Evolutionary conservation across 768 basidiomycete genomes (phyloP).

Genomic region (Rhodotorula toruloides): DNA sequence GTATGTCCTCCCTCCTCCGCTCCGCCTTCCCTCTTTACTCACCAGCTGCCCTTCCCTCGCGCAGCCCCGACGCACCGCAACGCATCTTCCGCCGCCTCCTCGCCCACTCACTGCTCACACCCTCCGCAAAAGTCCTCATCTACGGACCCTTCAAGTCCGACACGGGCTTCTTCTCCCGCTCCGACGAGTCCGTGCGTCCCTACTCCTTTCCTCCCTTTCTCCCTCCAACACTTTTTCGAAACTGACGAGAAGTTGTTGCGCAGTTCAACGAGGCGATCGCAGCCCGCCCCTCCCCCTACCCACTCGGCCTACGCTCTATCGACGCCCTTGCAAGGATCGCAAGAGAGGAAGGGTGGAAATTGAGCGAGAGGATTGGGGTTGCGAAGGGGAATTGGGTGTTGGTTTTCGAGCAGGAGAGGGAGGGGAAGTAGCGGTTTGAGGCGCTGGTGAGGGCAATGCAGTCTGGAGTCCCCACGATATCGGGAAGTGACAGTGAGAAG

Average conservation of each 20-base stretch:
- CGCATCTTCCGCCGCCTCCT: constrained; percentile 18
- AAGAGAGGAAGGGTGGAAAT: constrained; percentile 3
- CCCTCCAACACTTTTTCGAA: neutral
- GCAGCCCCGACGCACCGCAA: constrained; percentile 19
- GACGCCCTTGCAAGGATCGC: constrained; percentile 18
- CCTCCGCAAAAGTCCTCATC: neutral
- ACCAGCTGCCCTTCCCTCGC: neutral
- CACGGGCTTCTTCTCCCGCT: constrained; percentile 12
- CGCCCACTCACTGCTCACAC: neutral
- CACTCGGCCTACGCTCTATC: constrained; percentile 25
- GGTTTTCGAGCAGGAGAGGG: constrained; percentile 1
- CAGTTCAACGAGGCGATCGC: constrained; percentile 25
- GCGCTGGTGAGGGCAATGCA: too few species aligned
- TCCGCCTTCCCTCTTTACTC: neutral
- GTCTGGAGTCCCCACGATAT: too few species aligned
- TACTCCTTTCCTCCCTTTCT: neutral
- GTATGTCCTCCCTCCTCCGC: constrained; percentile 5
- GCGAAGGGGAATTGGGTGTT: constrained; percentile 28
- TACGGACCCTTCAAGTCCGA: constrained; percentile 32
- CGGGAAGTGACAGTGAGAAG: too few species aligned
- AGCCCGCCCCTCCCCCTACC: constrained; percentile 2
- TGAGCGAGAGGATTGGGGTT: constrained; percentile 7
- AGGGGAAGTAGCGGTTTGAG: too few species aligned
- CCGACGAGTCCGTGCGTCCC: constrained; percentile 20
- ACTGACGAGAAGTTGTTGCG: too few species aligned